phyloP scores from a whole-genome alignment of 1,139 yeast species.

The Debaryomycetaceae sp. region DNA sequence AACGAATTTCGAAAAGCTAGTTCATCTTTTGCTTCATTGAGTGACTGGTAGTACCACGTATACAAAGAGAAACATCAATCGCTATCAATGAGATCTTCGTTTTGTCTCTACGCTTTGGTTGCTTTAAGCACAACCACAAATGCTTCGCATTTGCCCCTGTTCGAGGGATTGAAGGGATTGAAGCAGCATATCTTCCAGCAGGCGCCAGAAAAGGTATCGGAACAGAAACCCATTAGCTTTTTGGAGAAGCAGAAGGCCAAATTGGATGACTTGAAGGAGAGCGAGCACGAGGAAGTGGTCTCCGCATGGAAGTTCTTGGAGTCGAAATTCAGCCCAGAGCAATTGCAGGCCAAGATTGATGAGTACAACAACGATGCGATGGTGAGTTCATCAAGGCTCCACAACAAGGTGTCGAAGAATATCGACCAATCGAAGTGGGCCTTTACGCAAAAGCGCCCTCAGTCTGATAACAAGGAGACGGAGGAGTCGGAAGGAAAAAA shows the following conservation, averaged over 20 bases:
- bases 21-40: too few species aligned
- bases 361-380: slow-evolving; percentile 10
- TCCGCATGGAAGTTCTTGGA: slow-evolving; percentile 27
- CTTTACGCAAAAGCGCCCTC: not conserved
- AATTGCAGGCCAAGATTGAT: slow-evolving; percentile 17
- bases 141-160: slow-evolving; percentile 4
- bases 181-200: slow-evolving; percentile 5
- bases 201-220: slow-evolving; percentile 3
- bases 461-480: too few species aligned
- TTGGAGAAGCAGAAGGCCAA: slow-evolving; percentile 6
- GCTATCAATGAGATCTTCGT: slow-evolving; percentile 4
- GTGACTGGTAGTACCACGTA: too few species aligned
- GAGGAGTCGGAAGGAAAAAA: too few species aligned
- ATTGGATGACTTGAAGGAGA: slow-evolving; percentile 4
- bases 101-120: slow-evolving; percentile 1
- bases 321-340: slow-evolving; percentile 12
- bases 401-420: not conserved
- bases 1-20: too few species aligned
- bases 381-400: not conserved
- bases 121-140: slow-evolving; percentile 3
- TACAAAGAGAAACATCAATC: not conserved
- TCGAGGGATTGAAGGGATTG: slow-evolving; percentile 6
- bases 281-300: slow-evolving; percentile 5
- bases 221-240: slow-evolving; percentile 4
- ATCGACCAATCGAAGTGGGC: not conserved